Base-by-base conservation (phyloP, 805 yeast genomes). In the Kluyveromyces siamensis region DNA sequence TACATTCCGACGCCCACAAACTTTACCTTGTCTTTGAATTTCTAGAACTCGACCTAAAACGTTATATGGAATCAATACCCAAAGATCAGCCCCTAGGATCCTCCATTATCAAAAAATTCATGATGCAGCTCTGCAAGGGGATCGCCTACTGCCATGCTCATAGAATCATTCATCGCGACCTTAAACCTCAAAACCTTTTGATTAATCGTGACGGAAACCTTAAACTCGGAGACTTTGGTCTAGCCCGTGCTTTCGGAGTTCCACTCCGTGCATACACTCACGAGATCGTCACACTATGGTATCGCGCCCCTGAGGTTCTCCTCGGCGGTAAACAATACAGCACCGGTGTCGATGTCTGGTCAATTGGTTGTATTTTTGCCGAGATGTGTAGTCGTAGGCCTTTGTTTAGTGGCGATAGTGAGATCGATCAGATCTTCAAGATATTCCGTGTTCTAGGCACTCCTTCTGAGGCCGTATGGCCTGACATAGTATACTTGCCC, bases 381-480 rank as follows among this genome's bases (percentile, higher is more conserved):
- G 99, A 93, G 63, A 91, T 93, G 98, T 84, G 93, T 62, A 87
- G 96, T n/a, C 96, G 99, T 33, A 84, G 91, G 60, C 98, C 99
- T 1, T 72, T 93, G 46, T 93, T 93, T 68, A 96, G 98, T 18
- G 99, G 99, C 33, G 82, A 91, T 11, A 87, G 96, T 39, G 95
- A 91, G 67, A 97, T 93, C 48, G 99, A 93, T 69, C 98, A 93
- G 68, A 75, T 93, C 58, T 78, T 84, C 67, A 87, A 87, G 63
- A 93, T 93, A 46, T 93, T 93, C 72, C 80, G 95, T 63, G 73
- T 90, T 25, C 81, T 93, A 85, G 99, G 99, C 19, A 93, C 99
- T 2, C 99, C 99, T 39, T 87, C 84, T 61, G 99, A 93, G 67
- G 74, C 84, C 52, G 83, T 95, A 27, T 93, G 99, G 99, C 97